Conservation (phyloP, 306 rosid species). For the Erythrophleum fordii region DNA sequence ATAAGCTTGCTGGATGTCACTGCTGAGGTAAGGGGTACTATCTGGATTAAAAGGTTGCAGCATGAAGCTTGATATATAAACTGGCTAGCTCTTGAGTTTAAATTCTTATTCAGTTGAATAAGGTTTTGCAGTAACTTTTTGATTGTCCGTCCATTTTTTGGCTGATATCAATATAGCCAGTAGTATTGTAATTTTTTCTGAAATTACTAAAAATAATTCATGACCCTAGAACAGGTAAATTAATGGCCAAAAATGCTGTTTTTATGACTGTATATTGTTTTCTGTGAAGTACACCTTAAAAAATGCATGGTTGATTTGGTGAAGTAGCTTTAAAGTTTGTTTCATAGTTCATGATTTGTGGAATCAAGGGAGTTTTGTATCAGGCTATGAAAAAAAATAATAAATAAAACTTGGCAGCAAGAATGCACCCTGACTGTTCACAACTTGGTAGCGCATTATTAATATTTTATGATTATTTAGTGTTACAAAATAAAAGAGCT, state of each 20-base stretch:
- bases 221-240: too few relatives aligned
- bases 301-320: not conserved
- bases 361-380: not conserved
- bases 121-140: not conserved
- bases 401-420: not conserved
- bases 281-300: not conserved
- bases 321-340: not conserved
- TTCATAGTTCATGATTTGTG: not conserved
- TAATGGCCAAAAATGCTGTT: not conserved
- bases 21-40: not conserved
- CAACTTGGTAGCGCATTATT: not conserved
- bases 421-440: not conserved
- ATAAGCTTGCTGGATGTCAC: slow-evolving; percentile 11
- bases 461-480: not conserved
- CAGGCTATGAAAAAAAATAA: not conserved
- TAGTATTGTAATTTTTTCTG: too few relatives aligned
- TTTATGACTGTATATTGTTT: not conserved
- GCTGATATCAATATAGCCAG: too few relatives aligned
- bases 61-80: slow-evolving; percentile 18
- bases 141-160: too few relatives aligned
- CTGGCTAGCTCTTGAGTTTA: slow-evolving; percentile 7
- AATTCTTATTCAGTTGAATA: not conserved
- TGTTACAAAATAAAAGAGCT: not conserved
- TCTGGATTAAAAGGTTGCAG: slow-evolving; percentile 1
- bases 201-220: too few relatives aligned